phyloP scores from a whole-genome alignment of 495 filamentous ascomycete genomes.

The Bacidia rubella region DNA sequence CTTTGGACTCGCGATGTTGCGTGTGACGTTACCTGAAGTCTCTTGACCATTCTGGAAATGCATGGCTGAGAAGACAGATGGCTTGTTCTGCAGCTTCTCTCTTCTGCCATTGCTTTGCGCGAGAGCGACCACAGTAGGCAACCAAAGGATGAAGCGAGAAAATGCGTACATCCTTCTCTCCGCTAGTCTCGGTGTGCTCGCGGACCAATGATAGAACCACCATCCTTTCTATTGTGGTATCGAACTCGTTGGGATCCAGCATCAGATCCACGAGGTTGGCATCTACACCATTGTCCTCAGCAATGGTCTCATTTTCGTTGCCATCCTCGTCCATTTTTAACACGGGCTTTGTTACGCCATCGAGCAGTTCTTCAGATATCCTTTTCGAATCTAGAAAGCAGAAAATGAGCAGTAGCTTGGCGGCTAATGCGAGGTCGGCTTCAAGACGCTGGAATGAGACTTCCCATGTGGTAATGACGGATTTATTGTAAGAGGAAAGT shows the following conservation, averaged over 20 bases:
- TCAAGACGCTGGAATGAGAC: slow-evolving; percentile 4
- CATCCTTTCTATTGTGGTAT: slow-evolving; percentile 5
- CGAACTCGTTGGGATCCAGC: not conserved
- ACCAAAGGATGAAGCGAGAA: slow-evolving; percentile 7
- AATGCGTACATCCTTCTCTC: not conserved
- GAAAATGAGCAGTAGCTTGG: slow-evolving; percentile 5
- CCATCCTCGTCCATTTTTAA: slow-evolving; percentile 4
- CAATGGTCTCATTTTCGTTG: slow-evolving; percentile 3
- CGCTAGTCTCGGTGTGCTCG: not conserved
- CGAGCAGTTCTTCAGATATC: slow-evolving; percentile 6
- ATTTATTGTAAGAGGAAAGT: slow-evolving; percentile 7
- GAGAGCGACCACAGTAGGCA: not conserved
- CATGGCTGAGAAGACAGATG: slow-evolving; percentile 4
- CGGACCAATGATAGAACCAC: slow-evolving; percentile 4
- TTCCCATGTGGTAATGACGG: slow-evolving; percentile 9
- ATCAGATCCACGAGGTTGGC: slow-evolving; percentile 1
- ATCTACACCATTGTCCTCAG: slow-evolving; percentile 7
- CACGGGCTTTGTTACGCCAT: not conserved
- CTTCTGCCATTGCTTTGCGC: slow-evolving; percentile 5
- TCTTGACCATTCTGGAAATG: slow-evolving; percentile 4
- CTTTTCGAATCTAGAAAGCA: slow-evolving; percentile 6
- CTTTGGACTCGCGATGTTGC: not conserved
- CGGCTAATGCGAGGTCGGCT: not conserved
- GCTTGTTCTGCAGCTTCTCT: slow-evolving; percentile 1
- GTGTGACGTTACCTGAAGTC: slow-evolving; percentile 1